Base-by-base conservation (phyloP, 1,139 yeast genomes). In the Blastobotrys ciferrii region DNA sequence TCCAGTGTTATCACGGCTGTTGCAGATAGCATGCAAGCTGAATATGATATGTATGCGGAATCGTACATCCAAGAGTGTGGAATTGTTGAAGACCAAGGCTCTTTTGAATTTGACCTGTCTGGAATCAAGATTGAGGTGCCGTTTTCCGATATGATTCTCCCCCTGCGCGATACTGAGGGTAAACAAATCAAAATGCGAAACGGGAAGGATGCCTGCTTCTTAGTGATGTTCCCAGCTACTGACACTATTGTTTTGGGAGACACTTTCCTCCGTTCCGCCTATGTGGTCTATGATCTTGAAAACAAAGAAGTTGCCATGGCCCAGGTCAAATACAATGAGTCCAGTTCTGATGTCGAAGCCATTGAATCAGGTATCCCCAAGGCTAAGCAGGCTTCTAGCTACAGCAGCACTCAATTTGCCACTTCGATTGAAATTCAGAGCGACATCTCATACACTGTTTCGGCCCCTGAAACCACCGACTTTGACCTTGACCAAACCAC, bases 251-350 rank as follows among this genome's bases (percentile, higher is more conserved):
- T 67, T 50, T 65, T 88, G 12, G 96, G 97, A 31, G 96, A 87
- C 65, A 78, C 84, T 19, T 82, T 89, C 66, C 68, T 89, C 59
- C 75, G 88, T 49, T 74, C 80, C 44, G 89, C 87, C 6, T 89
- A 89, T 63, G 78, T 82, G 43, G 96, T 88, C 31, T 87, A 80
- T 59, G 94, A 89, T 65, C 69, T 87, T 54, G 89, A 84, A 28
- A 78, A 77, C 54, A 67, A 71, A 46, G 80, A 81, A 60, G 72
- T 88, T 23, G 81, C 84, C 0, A 52, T 89, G 47, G 96, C 94
- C 1, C 87, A 78, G 57, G 84, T 82, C 2, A 55, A 49, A 13
- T 55, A 54, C 46, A 54, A 50, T 12, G 52, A 53, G 18, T 48
- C 59, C 25, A 50, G 50, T 12, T 45, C 57, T 13, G 48, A 59